These are phyloP conservation scores for Tuber borchii DNA, from an alignment of 495 filamentous ascomycete species.

Conservation along the genomic window DNA sequence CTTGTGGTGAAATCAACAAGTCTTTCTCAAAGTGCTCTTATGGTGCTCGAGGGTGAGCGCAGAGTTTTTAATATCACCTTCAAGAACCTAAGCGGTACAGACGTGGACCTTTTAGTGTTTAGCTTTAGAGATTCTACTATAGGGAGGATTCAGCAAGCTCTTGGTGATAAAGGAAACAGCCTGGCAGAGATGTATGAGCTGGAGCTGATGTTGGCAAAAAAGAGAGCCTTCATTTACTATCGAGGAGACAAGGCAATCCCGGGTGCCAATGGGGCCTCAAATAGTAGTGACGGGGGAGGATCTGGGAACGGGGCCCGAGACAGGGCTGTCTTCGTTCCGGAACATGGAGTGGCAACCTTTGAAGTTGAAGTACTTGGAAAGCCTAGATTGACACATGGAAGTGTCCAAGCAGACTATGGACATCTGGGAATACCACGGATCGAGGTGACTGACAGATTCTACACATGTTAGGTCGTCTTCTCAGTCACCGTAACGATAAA, in stretches of 20 bases:
- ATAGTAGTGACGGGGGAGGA: not conserved
- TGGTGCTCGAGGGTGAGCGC: constrained; percentile 83
- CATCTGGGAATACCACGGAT: constrained; percentile 57
- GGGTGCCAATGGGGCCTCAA: not conserved
- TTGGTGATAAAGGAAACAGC: constrained; percentile 67
- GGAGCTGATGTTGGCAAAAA: constrained; percentile 66
- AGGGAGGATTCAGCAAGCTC: constrained; percentile 63
- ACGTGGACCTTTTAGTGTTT: constrained; percentile 77
- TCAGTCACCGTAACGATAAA: constrained; percentile 86
- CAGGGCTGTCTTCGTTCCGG: constrained; percentile 53
- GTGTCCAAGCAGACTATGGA: constrained; percentile 66
- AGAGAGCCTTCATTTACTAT: constrained; percentile 63
- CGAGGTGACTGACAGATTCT: constrained; percentile 60
- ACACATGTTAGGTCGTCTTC: constrained; percentile 74
- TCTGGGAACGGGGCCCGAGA: constrained; percentile 7
- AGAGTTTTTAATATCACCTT: constrained; percentile 71
- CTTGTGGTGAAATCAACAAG: constrained; percentile 67
- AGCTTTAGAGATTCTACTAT: constrained; percentile 86
- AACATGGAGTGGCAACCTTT: constrained; percentile 64
- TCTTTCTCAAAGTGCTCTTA: constrained; percentile 76
- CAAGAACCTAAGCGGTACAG: constrained; percentile 62
- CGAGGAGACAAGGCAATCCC: constrained; percentile 44
- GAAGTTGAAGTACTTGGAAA: constrained; percentile 83
- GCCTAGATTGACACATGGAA: constrained; percentile 71
- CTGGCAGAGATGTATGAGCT: constrained; percentile 76